Conservation (phyloP, 768 basidiomycete species). For the Suillus subluteus region DNA sequence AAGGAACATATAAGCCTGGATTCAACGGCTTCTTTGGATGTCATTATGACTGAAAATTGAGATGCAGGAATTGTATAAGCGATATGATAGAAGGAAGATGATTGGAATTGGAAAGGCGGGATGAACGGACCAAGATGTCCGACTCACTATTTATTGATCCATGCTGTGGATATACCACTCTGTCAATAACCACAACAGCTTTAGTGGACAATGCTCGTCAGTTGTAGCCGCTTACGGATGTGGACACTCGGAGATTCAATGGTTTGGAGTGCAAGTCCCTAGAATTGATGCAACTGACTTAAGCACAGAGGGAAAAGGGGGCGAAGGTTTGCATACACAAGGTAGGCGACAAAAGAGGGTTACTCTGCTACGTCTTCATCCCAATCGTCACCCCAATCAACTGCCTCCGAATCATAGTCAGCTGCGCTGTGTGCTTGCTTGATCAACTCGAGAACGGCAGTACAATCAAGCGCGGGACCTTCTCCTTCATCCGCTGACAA, state of each 20-base stretch:
- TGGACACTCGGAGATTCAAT: neutral
- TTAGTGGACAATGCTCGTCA: neutral
- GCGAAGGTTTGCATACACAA: neutral
- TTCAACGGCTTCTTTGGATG: neutral
- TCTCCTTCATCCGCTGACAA: constrained; percentile 22
- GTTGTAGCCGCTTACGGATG: neutral
- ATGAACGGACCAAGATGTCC: neutral
- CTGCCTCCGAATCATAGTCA: constrained; percentile 28
- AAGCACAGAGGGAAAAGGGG: neutral
- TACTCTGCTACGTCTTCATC: constrained; percentile 20
- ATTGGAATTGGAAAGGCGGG: neutral
- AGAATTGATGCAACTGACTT: neutral
- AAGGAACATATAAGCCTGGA: neutral
- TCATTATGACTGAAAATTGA: neutral
- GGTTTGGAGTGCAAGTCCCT: neutral
- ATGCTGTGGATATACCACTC: neutral
- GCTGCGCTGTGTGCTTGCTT: constrained; percentile 25
- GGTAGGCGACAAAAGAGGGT: neutral
- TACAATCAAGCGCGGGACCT: constrained; percentile 19
- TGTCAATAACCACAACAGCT: neutral
- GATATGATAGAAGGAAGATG: neutral
- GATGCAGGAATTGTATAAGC: neutral
- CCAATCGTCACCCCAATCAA: constrained; percentile 38
- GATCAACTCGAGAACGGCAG: constrained; percentile 26
- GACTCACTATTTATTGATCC: neutral